Conservation (phyloP, 257 asterid genomes). For the Penstemon newberryi region DNA sequence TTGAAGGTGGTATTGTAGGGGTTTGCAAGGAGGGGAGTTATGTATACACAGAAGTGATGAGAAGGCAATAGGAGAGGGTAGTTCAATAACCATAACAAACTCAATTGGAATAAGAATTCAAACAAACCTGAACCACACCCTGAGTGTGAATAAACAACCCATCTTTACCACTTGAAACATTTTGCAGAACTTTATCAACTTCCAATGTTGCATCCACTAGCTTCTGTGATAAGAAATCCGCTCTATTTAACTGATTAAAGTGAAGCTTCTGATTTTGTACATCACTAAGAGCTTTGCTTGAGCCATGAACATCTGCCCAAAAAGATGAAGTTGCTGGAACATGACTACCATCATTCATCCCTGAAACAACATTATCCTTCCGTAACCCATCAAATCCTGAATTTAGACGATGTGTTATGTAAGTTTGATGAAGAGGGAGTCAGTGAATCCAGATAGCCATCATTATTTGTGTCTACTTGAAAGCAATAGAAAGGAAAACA, state of each 20-base stretch:
- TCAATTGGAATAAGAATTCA: neutral
- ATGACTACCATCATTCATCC: neutral
- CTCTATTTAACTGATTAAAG: conserved; percentile 11
- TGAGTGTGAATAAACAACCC: conserved; percentile 1
- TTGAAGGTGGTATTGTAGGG: too few relatives aligned
- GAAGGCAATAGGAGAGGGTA: neutral
- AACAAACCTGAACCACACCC: conserved; percentile 17
- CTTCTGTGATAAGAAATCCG: conserved; percentile 28
- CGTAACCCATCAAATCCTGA: conserved; percentile 18
- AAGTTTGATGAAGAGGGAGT: neutral
- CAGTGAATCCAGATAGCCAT: neutral
- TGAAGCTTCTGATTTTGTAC: neutral
- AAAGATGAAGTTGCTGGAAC: conserved; percentile 7
- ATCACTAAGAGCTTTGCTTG: conserved; percentile 12
- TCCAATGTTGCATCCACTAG: conserved; percentile 20
- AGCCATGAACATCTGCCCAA: conserved; percentile 8
- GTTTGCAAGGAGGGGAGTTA: too few relatives aligned
- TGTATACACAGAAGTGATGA: too few relatives aligned
- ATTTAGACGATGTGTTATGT: neutral
- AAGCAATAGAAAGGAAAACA: neutral
- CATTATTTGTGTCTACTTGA: neutral
- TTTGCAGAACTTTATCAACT: conserved; percentile 15
- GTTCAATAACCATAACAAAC: neutral
- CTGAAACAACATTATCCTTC: conserved; percentile 13
- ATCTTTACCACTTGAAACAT: conserved; percentile 12